Evolutionary conservation across 2,329 filamentous ascomycete species (phyloP).

Genomic region (Fusarium nanum): DNA sequence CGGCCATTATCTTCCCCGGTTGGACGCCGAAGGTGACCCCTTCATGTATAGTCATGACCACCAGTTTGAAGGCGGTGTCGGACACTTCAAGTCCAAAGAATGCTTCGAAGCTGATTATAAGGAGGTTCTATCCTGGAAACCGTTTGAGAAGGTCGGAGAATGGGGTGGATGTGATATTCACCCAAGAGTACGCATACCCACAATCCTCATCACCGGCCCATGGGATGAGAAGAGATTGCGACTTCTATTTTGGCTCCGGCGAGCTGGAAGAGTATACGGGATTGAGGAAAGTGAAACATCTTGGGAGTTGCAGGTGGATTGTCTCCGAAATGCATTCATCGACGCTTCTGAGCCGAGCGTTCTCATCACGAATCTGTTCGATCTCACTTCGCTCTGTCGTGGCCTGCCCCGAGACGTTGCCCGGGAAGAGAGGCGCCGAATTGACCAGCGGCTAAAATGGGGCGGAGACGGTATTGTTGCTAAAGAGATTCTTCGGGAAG

Average conservation of each 20-base stretch:
- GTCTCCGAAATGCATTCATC: constrained; percentile 53
- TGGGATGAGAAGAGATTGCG: constrained; percentile 55
- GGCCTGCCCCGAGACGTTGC: constrained; percentile 49
- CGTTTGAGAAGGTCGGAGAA: constrained; percentile 30
- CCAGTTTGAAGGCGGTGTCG: constrained; percentile 40
- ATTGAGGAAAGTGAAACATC: constrained; percentile 47
- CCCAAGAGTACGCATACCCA: constrained; percentile 54
- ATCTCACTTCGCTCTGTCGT: constrained; percentile 45
- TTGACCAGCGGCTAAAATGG: constrained; percentile 49
- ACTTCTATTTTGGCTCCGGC: constrained; percentile 60
- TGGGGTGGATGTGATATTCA: constrained; percentile 54
- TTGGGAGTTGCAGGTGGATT: constrained; percentile 57
- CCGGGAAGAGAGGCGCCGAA: constrained; percentile 40
- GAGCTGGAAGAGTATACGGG: constrained; percentile 50
- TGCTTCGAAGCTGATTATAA: constrained; percentile 55
- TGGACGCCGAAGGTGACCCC: constrained; percentile 17
- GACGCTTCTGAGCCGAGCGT: constrained; percentile 45
- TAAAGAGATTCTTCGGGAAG: constrained; percentile 44
- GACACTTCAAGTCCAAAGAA: constrained; percentile 49
- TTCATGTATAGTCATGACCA: constrained; percentile 28
- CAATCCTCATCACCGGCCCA: constrained; percentile 55
- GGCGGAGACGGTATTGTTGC: constrained; percentile 43
- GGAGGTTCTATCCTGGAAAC: constrained; percentile 41
- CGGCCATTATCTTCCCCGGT: constrained; percentile 48
- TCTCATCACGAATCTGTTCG: constrained; percentile 49